Evolutionary conservation across 352 stramenopile species (phyloP).

Genomic region (Pythium scleroteichum): DNA sequence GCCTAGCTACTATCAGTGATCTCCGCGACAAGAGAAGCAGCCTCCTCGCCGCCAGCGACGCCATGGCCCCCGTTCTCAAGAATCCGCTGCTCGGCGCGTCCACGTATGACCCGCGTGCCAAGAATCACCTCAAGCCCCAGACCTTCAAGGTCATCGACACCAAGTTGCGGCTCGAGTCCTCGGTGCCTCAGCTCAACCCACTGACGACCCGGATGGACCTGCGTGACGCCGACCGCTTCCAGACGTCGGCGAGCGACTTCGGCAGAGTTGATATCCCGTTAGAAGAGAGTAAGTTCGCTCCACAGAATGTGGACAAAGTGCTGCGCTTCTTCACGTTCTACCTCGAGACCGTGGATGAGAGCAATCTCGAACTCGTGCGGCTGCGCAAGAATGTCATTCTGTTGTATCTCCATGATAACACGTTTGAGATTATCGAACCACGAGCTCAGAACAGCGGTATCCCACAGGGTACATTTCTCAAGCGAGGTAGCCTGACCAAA

Average conservation of each 20-base stretch:
- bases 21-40: constrained; percentile 3
- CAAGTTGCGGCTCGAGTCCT: constrained; percentile 61
- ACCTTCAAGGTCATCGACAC: constrained; percentile 76
- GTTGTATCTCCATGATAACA: constrained; percentile 85
- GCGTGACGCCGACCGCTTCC: constrained; percentile 51
- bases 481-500: constrained; percentile 66
- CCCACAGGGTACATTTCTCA: constrained; percentile 85
- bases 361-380: constrained; percentile 71
- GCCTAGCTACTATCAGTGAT: too few relatives aligned
- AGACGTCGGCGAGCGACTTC: constrained; percentile 63
- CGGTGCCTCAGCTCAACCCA: constrained; percentile 58
- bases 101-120: constrained; percentile 68
- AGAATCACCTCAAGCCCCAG: constrained; percentile 76
- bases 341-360: constrained; percentile 81
- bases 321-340: constrained; percentile 89
- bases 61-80: constrained; percentile 60
- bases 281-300: constrained; percentile 76
- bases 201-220: constrained; percentile 62
- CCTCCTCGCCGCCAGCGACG: not conserved
- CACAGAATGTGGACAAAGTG: constrained; percentile 73
- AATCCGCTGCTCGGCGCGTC: constrained; percentile 73
- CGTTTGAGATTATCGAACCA: constrained; percentile 88
- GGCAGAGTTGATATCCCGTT: constrained; percentile 37
- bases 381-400: constrained; percentile 79
- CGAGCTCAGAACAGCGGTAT: constrained; percentile 83